A percentile compares a stretch with the other conserved stretches of the same genome.
Conservation (phyloP, 495 filamentous ascomycete genomes). For the Hypoxylon lenormandii region DNA sequence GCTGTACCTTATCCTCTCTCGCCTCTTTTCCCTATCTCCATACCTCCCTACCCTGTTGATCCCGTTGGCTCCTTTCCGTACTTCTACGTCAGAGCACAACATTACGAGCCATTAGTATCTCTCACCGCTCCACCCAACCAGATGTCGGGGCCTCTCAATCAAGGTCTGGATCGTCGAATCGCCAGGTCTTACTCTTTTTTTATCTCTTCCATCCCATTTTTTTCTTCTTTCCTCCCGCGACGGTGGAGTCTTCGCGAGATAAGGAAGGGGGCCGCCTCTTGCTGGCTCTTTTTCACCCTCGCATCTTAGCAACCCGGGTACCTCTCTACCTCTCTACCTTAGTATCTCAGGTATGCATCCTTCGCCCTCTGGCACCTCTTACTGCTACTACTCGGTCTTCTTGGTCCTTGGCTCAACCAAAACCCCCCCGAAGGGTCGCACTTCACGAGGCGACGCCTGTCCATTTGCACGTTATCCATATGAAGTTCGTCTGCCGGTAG, state of each 20-base stretch:
- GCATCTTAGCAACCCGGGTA: no score
- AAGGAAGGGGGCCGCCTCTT: conserved; percentile 18
- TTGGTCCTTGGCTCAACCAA: conserved; percentile 27
- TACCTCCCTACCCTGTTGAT: conserved; percentile 5
- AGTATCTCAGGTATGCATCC: no score
- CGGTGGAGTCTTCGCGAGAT: conserved; percentile 42
- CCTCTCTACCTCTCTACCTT: no score
- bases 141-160: conserved; percentile 37
- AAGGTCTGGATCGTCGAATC: conserved; percentile 44
- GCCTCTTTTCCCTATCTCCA: neutral
- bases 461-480: conserved; percentile 46
- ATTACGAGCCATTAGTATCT: conserved; percentile 38
- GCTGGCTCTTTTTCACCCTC: neutral
- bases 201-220: conserved; percentile 14
- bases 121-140: conserved; percentile 46
- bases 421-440: conserved; percentile 29
- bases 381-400: conserved; percentile 4
- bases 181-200: conserved; percentile 36
- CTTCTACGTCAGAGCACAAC: conserved; percentile 45
- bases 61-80: neutral
- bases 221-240: conserved; percentile 10
- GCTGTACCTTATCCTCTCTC: neutral
- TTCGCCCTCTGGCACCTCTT: conserved; percentile 7
- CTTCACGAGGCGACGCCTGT: conserved; percentile 35
- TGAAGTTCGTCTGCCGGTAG: conserved; percentile 44